Evolutionary conservation across 164 flowering plant species (phyloP).

Genomic region (Tetrastigma voinierianum): DNA sequence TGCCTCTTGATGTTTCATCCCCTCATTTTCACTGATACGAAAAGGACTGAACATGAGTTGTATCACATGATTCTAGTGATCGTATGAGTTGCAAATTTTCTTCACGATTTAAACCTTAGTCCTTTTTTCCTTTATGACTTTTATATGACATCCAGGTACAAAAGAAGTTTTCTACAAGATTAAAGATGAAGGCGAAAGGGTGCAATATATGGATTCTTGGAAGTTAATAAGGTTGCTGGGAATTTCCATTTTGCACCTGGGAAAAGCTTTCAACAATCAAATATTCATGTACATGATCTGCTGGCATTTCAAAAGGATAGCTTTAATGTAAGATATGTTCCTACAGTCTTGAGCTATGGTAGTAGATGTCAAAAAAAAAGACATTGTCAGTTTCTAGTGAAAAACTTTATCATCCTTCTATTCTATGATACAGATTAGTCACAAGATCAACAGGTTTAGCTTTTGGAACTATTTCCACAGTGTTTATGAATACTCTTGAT

Average conservation of each 20-base stretch:
- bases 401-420: too few species aligned
- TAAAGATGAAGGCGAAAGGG: conserved; percentile 92
- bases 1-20: too few species aligned
- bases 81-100: not conserved
- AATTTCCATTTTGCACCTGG: conserved; percentile 93
- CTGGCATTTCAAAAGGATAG: conserved; percentile 72
- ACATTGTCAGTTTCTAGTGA: too few species aligned
- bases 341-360: not conserved
- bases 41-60: not conserved
- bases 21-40: not conserved
- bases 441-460: conserved; percentile 79
- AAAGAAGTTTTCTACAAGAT: conserved; percentile 77
- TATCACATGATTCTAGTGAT: not conserved
- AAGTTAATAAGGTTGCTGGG: conserved; percentile 91
- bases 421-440: conserved; percentile 78
- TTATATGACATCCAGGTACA: conserved; percentile 52
- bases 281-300: conserved; percentile 68
- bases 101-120: not conserved
- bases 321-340: conserved; percentile 47
- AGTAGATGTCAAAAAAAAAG: too few species aligned
- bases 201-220: conserved; percentile 85
- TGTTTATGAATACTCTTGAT: conserved; percentile 78
- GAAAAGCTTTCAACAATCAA: conserved; percentile 86
- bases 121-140: conserved; percentile 2
- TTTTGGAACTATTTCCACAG: conserved; percentile 82